Base-by-base conservation (phyloP, 1,139 yeast genomes). In the Pneumocystis murina region DNA sequence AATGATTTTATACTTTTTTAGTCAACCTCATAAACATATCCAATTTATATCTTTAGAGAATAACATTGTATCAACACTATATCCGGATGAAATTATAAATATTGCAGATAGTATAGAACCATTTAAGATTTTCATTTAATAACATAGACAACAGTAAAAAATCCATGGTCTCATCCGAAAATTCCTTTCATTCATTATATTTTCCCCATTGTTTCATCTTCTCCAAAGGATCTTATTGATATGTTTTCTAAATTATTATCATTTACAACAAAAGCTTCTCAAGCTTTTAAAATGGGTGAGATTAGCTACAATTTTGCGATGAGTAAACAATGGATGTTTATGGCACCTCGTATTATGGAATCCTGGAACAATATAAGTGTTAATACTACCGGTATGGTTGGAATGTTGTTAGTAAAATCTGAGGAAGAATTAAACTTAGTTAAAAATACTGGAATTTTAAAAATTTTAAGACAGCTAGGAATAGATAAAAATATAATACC, bases 21-120 rank as follows among this genome's bases (percentile, higher is more conserved):
- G 96, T 0, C 94, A 90, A 70, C 86, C 89, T 61, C 98, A 92
- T 75, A 88, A 88, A 71, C 98, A 92, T 75, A 75, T 91, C 66
- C 98, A 92, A 74, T 84, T 91, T 73, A 77, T 92, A 80, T 79
- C 83, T 43, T 75, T 87, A 59, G 73, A 75, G 12, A 75, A 78
- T 43, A 85, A 84, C 71, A 73, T 72, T 0, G 81, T 88, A 5
- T 24, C 55, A 24, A 12, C n/a, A 24, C 7, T 48, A 2, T 85
- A 81, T 72, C 87, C 90, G 57, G 87, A 84, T 62, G 70, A 71
- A 1, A 72, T 61, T 14, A 7, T 2, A 17, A 39, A 59, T 14
- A 74, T 76, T 6, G 76, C 79, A n/a, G 5, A 39, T 36, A 2
- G 41, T 41, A 40, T 24, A 12, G 14, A 38, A 41, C n/a, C 16